These are phyloP conservation scores for Suillus placidus DNA, from an alignment of 768 basidiomycete genomes.

Conservation along the genomic window DNA sequence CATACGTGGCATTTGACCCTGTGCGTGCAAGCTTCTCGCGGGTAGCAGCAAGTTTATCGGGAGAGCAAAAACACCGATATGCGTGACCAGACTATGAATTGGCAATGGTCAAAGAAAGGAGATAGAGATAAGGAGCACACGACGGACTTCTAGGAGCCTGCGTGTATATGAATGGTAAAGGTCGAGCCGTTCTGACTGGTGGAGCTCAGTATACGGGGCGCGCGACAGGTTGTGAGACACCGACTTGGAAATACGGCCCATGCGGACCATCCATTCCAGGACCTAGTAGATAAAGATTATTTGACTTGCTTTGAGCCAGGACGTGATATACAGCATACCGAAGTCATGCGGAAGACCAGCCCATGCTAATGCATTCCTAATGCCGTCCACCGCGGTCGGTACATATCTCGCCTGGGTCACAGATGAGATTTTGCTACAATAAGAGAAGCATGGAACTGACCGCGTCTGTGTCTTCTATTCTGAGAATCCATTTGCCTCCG, in stretches of 20 bases:
- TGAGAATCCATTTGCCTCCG: conserved; percentile 86
- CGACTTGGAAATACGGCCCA: conserved; percentile 87
- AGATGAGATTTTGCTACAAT: not conserved
- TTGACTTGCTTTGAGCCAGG: conserved; percentile 10
- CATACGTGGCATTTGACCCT: conserved; percentile 83
- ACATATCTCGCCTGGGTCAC: conserved; percentile 70
- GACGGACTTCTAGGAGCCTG: conserved; percentile 73
- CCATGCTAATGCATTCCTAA: conserved; percentile 80
- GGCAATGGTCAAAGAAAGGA: not conserved
- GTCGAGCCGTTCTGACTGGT: conserved; percentile 85
- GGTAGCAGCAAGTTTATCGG: conserved; percentile 66
- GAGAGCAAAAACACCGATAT: conserved; percentile 93
- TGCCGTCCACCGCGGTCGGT: conserved; percentile 81
- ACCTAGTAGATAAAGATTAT: conserved; percentile 52
- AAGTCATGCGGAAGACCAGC: conserved; percentile 90
- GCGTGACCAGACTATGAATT: conserved; percentile 73
- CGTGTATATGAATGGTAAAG: conserved; percentile 76
- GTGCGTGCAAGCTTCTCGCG: conserved; percentile 70
- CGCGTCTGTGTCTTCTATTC: conserved; percentile 95
- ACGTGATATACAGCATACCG: conserved; percentile 47
- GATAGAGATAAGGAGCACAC: not conserved
- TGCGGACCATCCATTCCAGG: conserved; percentile 76
- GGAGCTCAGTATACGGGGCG: conserved; percentile 10
- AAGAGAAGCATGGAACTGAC: conserved; percentile 41
- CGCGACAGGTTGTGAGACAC: not conserved